These are phyloP conservation scores for Chrysosporium queenslandicum DNA, from an alignment of 2,329 filamentous ascomycete species.

Conservation along the genomic window DNA sequence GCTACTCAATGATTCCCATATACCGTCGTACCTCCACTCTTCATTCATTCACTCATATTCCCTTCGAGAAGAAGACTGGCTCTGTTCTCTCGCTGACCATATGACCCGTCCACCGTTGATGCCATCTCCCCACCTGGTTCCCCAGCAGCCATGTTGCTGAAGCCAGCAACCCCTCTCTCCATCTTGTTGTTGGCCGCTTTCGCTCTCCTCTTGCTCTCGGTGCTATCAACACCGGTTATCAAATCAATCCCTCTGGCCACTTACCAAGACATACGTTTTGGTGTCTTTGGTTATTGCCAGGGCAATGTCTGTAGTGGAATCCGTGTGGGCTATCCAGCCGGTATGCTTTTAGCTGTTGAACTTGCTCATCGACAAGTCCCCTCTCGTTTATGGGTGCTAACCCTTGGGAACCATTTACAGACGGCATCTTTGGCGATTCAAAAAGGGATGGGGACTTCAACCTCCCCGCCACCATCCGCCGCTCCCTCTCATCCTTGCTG, in stretches of 20 bases:
- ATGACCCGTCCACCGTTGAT: conserved; percentile 4
- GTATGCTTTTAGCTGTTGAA: conserved; percentile 43
- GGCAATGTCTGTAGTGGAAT: conserved; percentile 56
- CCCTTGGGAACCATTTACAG: conserved; percentile 23
- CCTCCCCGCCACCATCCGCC: conserved; percentile 54
- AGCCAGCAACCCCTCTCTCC: conserved; percentile 83
- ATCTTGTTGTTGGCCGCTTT: conserved; percentile 79
- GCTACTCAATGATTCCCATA: neutral
- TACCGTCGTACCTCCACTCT: neutral
- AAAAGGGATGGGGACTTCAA: conserved; percentile 45
- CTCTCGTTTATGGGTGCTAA: neutral
- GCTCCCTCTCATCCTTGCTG: conserved; percentile 73
- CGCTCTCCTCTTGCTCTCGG: conserved; percentile 70
- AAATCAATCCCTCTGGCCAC: conserved; percentile 72
- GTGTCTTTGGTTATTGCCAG: conserved; percentile 84
- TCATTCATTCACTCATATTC: neutral
- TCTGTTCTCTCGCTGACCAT: neutral
- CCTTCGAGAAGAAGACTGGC: neutral
- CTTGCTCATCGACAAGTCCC: neutral
- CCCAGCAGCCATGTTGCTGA: conserved; percentile 56
- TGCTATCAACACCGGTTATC: conserved; percentile 85
- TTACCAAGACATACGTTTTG: conserved; percentile 68
- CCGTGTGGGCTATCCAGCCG: conserved; percentile 73
- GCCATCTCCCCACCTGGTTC: neutral
- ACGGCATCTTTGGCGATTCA: conserved; percentile 40